A percentile compares a stretch with the other conserved stretches of the same genome.
Evolutionary conservation across 2,329 filamentous ascomycete species (phyloP).

Genomic region (Xylaria hypoxylon): DNA sequence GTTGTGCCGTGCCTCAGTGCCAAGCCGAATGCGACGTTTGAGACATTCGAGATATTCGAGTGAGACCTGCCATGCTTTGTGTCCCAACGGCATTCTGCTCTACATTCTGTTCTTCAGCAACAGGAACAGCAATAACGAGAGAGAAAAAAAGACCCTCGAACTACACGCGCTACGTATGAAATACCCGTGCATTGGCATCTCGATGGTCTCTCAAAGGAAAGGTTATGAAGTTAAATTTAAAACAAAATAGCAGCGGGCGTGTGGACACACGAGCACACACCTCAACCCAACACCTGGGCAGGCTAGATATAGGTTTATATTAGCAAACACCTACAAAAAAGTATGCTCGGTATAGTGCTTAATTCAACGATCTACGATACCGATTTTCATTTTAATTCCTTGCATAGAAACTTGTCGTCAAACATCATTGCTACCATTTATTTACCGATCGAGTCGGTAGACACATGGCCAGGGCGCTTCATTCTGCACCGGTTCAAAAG

Average conservation of each 20-base stretch:
- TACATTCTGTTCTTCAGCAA: conserved; percentile 2
- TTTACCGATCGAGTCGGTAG: too few relatives aligned
- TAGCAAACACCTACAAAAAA: too few relatives aligned
- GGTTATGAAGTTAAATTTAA: too few relatives aligned
- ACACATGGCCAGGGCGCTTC: not conserved
- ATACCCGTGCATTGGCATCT: not conserved
- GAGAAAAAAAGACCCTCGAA: not conserved
- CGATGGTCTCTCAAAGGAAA: not conserved
- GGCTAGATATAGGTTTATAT: not conserved
- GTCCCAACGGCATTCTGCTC: conserved; percentile 13
- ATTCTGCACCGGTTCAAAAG: not conserved
- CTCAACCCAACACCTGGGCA: not conserved
- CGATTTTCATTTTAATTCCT: not conserved
- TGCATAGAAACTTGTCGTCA: not conserved
- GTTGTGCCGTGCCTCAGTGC: conserved; percentile 39
- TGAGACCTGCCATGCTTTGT: conserved; percentile 39
- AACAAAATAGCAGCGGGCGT: too few relatives aligned
- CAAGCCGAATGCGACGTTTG: conserved; percentile 37
- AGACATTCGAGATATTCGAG: conserved; percentile 31
- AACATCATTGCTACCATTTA: not conserved
- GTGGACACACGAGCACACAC: not conserved
- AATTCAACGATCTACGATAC: not conserved
- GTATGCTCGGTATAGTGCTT: not conserved
- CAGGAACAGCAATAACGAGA: not conserved
- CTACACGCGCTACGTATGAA: not conserved